These are phyloP conservation scores for Scheffersomyces illinoinensis DNA, from an alignment of 1,139 yeast genomes.

Conservation along the genomic window DNA sequence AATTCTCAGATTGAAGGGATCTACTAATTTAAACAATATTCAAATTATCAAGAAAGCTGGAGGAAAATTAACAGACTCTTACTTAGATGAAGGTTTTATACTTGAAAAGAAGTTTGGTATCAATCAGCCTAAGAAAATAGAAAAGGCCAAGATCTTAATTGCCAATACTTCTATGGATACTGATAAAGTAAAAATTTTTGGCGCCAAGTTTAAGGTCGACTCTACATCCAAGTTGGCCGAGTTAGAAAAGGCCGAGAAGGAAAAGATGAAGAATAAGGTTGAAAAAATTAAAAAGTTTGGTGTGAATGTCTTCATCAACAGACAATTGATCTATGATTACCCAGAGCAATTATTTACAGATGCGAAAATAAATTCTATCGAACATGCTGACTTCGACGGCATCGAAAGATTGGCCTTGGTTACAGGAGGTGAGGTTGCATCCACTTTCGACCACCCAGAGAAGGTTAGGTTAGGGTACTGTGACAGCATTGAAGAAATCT, in stretches of 20 bases:
- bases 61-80: slow-evolving; percentile 88
- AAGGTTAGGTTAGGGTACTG: slow-evolving; percentile 85
- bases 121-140: slow-evolving; percentile 84
- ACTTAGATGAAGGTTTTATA: slow-evolving; percentile 93
- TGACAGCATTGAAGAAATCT: slow-evolving; percentile 84
- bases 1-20: slow-evolving; percentile 84
- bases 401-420: slow-evolving; percentile 94
- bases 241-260: slow-evolving; percentile 91
- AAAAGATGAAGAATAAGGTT: slow-evolving; percentile 88
- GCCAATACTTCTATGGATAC: slow-evolving; percentile 98
- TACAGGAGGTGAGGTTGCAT: slow-evolving; percentile 97
- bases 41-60: slow-evolving; percentile 94
- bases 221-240: slow-evolving; percentile 94
- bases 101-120: slow-evolving; percentile 91
- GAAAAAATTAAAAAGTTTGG: slow-evolving; percentile 82
- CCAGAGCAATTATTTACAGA: slow-evolving; percentile 96
- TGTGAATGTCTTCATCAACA: slow-evolving; percentile 87
- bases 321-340: slow-evolving; percentile 96
- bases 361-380: slow-evolving; percentile 84
- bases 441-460: slow-evolving; percentile 93
- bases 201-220: slow-evolving; percentile 96
- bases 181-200: slow-evolving; percentile 94
- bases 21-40: slow-evolving; percentile 92
- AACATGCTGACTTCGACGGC: slow-evolving; percentile 98
- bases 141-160: slow-evolving; percentile 82